Conservation (phyloP, 1,284 basidiomycete genomes). For the Fomes fomentarius region DNA sequence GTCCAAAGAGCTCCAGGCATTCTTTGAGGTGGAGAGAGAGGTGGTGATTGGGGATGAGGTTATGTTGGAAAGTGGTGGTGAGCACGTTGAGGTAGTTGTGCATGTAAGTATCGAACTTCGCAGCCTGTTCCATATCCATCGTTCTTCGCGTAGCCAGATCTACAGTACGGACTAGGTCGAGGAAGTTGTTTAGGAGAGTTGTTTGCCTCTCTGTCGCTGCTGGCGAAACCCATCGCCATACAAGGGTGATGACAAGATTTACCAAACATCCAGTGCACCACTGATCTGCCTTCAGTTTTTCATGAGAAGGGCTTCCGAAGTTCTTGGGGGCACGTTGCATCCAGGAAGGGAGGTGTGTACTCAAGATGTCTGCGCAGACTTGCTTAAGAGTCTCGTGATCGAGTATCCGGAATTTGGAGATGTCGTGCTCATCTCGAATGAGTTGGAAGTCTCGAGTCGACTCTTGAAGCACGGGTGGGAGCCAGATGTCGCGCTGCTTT, state of each 20-base stretch:
- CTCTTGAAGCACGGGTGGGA: background rate
- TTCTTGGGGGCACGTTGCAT: slow-evolving; percentile 20
- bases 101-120: slow-evolving; percentile 32
- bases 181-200: background rate
- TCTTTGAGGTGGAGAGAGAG: slow-evolving; percentile 37
- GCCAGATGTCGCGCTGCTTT: background rate
- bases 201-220: background rate
- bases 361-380: slow-evolving; percentile 18
- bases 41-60: slow-evolving; percentile 43
- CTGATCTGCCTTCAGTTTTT: slow-evolving; percentile 32
- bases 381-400: background rate
- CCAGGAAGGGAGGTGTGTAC: slow-evolving; percentile 27
- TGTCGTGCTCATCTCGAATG: background rate
- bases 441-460: slow-evolving; percentile 1
- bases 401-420: slow-evolving; percentile 5
- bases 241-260: slow-evolving; percentile 16
- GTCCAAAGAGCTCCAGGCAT: slow-evolving; percentile 36
- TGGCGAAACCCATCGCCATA: background rate
- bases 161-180: slow-evolving; percentile 3
- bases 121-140: background rate
- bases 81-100: slow-evolving; percentile 29
- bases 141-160: slow-evolving; percentile 8
- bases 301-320: slow-evolving; percentile 24
- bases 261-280: slow-evolving; percentile 28
- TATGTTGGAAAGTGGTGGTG: slow-evolving; percentile 1